Base-by-base conservation (phyloP, 73 alveolate genomes). In the Paramecium primaurelia region DNA sequence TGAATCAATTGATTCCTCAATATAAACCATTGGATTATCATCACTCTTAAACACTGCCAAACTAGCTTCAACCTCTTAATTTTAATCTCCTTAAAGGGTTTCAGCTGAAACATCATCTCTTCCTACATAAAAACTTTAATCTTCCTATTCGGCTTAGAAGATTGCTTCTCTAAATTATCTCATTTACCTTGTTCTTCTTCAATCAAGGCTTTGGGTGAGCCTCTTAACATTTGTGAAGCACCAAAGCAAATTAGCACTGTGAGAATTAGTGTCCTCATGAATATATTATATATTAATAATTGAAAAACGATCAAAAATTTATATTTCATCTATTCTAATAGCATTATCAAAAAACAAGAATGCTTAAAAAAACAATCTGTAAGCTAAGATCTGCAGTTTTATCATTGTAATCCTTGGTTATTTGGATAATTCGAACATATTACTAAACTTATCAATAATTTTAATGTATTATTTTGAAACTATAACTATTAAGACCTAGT, bases 151-250 rank as follows among this genome's bases (percentile, higher is more conserved):
- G 12, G 44, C 91, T 16, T 80, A 4, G 58, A 80, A 80, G 34
- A 42, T 49, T 44, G 75, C 71, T 80, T 40, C 22, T 16, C 59
- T 38, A 36, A 38, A 80, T 26, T 10, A 26, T 25, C 32, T 18
- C 58, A 38, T 32, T 32, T 80, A 80, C 91, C 44, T 80, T 80
- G 73, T 80, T 80, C 91, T 80, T 80, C 91, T 36, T 80, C 91
- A 26, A 80, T 80, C 58, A 80, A 28, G 9, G 54, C n/a, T 47
- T 80, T 80, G 22, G 77, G 58, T 75, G 88, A 3, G 12, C 91
- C 91, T 80, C 91, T 80, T 7, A 80, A 22, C 75, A 42, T 80
- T 47, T 80, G 16, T 32, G 91, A 80, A 73, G 84, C 84, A 64
- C 84, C 71, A 80, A 8, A 80, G 26, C 77, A 34, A 80, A 80